Conservation (phyloP, 1,139 yeast species). For the Saccharomyces hybrid region DNA sequence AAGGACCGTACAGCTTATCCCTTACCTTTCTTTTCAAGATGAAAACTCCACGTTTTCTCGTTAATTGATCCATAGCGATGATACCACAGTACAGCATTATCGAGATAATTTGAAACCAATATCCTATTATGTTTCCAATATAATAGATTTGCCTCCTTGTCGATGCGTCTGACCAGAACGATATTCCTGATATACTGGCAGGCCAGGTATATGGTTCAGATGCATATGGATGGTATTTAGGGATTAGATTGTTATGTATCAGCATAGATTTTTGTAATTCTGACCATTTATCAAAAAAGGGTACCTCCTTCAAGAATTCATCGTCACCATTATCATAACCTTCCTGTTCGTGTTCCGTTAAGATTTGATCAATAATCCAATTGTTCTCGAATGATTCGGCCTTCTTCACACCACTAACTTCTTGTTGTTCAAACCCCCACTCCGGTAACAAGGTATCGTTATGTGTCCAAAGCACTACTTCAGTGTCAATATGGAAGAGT, state of each 20-base stretch:
- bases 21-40: conserved; percentile 58
- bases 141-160: conserved; percentile 72
- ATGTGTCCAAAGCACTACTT: conserved; percentile 94
- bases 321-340: conserved; percentile 8
- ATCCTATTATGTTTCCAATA: conserved; percentile 83
- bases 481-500: conserved; percentile 73
- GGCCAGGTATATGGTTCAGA: conserved; percentile 95
- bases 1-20: conserved; percentile 67
- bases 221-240: conserved; percentile 91
- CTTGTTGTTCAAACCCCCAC: conserved; percentile 90
- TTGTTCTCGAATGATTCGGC: conserved; percentile 54
- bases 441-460: conserved; percentile 76
- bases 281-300: conserved; percentile 80
- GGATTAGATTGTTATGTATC: conserved; percentile 78
- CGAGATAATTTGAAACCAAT: conserved; percentile 77
- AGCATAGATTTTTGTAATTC: conserved; percentile 88
- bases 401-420: conserved; percentile 90
- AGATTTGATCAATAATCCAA: conserved; percentile 76
- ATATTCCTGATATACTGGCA: conserved; percentile 80
- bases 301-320: conserved; percentile 28
- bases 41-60: conserved; percentile 61
- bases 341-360: conserved; percentile 53
- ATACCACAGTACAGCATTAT: conserved; percentile 59
- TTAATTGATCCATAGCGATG: conserved; percentile 63
- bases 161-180: conserved; percentile 83